Conservation (phyloP, 371 early-diverging fungal species). For the Capniomyces stellatus region DNA sequence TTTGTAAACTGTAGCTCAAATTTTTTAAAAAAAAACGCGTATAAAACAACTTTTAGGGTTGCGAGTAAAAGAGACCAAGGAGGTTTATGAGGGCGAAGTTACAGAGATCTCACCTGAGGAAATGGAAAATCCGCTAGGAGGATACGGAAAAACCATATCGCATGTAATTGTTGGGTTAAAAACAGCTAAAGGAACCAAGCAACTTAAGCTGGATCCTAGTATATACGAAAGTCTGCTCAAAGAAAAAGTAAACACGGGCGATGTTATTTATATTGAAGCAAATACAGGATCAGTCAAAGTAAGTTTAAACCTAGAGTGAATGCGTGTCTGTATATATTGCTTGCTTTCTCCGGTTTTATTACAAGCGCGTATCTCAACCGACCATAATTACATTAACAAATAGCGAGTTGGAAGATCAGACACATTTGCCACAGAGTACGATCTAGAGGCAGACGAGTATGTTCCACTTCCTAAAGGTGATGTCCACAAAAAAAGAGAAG, state of each 20-base stretch:
- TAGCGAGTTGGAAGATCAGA: conserved; percentile 93
- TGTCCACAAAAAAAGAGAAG: conserved; percentile 94
- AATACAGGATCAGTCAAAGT: conserved; percentile 83
- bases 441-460: conserved; percentile 90
- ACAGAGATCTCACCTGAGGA: conserved; percentile 92
- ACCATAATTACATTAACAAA: too few species aligned
- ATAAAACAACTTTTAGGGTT: conserved; percentile 38
- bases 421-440: conserved; percentile 89
- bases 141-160: conserved; percentile 87
- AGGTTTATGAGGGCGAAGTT: conserved; percentile 99
- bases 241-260: conserved; percentile 91
- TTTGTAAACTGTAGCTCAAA: too few species aligned
- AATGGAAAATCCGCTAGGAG: conserved; percentile 76
- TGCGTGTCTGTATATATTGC: too few species aligned
- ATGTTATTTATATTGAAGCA: conserved; percentile 97
- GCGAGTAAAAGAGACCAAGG: conserved; percentile 94
- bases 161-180: conserved; percentile 93
- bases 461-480: conserved; percentile 98
- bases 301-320: too few species aligned
- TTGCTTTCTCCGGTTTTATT: too few species aligned
- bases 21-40: too few species aligned
- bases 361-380: too few species aligned
- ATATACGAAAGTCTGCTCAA: conserved; percentile 93
- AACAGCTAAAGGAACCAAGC: conserved; percentile 96
- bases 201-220: conserved; percentile 90